Base-by-base conservation (phyloP, 148 eudicot species). In the Cornus kousa region DNA sequence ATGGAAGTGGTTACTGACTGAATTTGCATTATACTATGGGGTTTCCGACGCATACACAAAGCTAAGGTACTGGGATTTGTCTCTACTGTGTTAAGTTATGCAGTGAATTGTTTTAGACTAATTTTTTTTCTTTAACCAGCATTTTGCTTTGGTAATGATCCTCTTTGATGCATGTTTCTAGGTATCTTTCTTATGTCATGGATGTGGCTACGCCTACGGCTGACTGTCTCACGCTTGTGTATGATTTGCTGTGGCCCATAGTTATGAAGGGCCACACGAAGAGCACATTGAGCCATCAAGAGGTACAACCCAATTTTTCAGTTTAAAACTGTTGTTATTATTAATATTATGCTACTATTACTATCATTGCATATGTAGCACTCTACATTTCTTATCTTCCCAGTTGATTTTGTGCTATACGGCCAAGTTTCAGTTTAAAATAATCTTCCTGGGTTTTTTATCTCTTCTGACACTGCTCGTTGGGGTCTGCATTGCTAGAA, bases 141-240 rank as follows among this genome's bases (percentile, higher is more conserved):
- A 62, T 3, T 32, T 73, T 32, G 19, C 24, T 73, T 57, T 50
- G 8, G 10, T 22, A 71, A 60, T 31, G 71, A 71, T 22, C 3
- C 67, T 66, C 72, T 83, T 14, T 65, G 37, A 71, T 80, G 4
- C 74, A 37, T 80, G 60, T 74, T 74, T 74, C 28, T 89, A 95
- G 97, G 82, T 95, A 95, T 85, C 97, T 95, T 75, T 90, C 99
- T 20, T 95, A 95, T 82, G 92, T 93, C 78, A 91, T 95, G 99
- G 98, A 95, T 78, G 99, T 93, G 79, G 95, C 97, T 9, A 93
- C 99, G 1, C 98, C 99, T n/a, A 95, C 99, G 14, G 95, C 99
- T 64, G 99, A 95, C 76, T 93, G 97, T 81, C 97, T 95, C 59
- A 83, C 81, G 22, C 90, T 93, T 71, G 94, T 95, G 59, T 79